Evolutionary conservation across 805 yeast species (phyloP).

Genomic region (Hagleromyces aurorensis): DNA sequence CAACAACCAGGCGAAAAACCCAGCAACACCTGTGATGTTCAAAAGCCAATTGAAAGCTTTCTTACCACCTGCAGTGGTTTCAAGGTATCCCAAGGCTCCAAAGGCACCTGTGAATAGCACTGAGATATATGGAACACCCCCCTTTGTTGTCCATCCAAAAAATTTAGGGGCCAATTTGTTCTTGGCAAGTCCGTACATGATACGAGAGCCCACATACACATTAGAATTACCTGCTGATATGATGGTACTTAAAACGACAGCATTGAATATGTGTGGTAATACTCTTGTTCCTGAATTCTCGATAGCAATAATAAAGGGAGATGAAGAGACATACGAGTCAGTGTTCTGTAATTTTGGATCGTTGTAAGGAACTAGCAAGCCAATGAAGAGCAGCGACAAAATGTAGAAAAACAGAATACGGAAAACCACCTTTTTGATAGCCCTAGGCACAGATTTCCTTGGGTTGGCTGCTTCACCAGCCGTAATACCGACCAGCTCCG

Average conservation of each 20-base stretch:
- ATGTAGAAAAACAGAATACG: slow-evolving; percentile 58
- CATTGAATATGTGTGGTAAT: slow-evolving; percentile 65
- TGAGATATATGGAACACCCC: slow-evolving; percentile 54
- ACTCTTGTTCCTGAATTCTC: slow-evolving; percentile 57
- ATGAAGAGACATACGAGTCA: slow-evolving; percentile 39
- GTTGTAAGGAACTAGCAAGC: slow-evolving; percentile 55
- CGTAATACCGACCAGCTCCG: slow-evolving; percentile 50
- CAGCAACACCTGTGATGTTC: slow-evolving; percentile 59
- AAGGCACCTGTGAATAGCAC: slow-evolving; percentile 47
- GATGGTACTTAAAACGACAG: slow-evolving; percentile 56
- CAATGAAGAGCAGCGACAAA: slow-evolving; percentile 52
- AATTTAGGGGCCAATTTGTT: slow-evolving; percentile 52
- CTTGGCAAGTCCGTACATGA: slow-evolving; percentile 54
- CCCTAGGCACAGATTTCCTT: slow-evolving; percentile 59
- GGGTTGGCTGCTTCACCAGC: slow-evolving; percentile 60
- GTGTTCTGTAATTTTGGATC: slow-evolving; percentile 38
- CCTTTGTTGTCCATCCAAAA: slow-evolving; percentile 44
- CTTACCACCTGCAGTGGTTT: slow-evolving; percentile 40
- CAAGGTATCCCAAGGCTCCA: slow-evolving; percentile 53
- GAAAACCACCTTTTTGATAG: slow-evolving; percentile 56
- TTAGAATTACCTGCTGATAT: slow-evolving; percentile 75
- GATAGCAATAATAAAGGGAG: slow-evolving; percentile 65
- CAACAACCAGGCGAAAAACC: slow-evolving; percentile 60
- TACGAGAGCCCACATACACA: slow-evolving; percentile 65
- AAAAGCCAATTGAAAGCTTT: slow-evolving; percentile 60